Conservation (phyloP, 139 green algal species). For the Chlorella vulgaris region DNA sequence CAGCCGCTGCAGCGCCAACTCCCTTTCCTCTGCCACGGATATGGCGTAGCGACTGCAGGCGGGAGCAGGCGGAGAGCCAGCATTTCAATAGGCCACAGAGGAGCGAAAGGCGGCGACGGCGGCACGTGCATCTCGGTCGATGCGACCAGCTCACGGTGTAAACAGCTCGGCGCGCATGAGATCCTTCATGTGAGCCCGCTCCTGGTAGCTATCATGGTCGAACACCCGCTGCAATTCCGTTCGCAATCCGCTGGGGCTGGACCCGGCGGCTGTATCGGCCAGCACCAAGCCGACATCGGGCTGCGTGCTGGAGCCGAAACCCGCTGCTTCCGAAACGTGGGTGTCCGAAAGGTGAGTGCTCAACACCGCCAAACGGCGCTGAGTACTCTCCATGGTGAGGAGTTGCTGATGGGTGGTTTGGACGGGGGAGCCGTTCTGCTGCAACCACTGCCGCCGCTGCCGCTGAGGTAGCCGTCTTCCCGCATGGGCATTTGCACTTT, state of each 20-base stretch:
- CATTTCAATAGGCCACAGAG: not conserved
- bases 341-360: too few relatives aligned
- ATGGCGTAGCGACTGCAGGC: slow-evolving; percentile 62
- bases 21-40: slow-evolving; percentile 77
- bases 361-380: too few relatives aligned
- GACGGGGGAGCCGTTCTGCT: too few relatives aligned
- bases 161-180: slow-evolving; percentile 78
- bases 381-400: too few relatives aligned
- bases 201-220: slow-evolving; percentile 84
- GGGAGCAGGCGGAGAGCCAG: not conserved
- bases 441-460: too few relatives aligned
- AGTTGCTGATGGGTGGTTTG: too few relatives aligned
- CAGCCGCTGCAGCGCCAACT: slow-evolving; percentile 83
- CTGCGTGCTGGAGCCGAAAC: too few relatives aligned
- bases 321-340: not conserved
- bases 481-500: too few relatives aligned
- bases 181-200: slow-evolving; percentile 75
- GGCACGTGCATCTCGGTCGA: not conserved
- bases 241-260: not conserved
- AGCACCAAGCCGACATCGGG: too few relatives aligned
- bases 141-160: slow-evolving; percentile 6
- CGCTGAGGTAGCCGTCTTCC: too few relatives aligned
- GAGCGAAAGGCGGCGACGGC: not conserved
- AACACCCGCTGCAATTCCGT: slow-evolving; percentile 67
- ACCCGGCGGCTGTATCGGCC: not conserved